Evolutionary conservation across 495 filamentous ascomycete species (phyloP), one percentile per base, ranked within the genome.

Genomic region (Daldinia grandis): DNA sequence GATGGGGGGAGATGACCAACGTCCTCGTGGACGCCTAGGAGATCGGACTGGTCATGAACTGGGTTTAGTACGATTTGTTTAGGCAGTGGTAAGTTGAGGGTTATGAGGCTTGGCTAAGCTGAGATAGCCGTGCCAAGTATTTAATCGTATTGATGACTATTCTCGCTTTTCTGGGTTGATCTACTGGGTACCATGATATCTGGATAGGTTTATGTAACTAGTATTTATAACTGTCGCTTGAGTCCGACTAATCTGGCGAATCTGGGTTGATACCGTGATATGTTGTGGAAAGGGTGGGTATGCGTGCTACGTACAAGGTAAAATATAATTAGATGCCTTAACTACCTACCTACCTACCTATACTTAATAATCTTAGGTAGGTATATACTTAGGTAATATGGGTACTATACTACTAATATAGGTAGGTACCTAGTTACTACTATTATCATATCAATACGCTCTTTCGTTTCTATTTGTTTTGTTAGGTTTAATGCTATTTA

Each of bases 1-100:
- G n/a, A n/a, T n/a, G n/a, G n/a, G n/a, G 12, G 49, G 49, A 30
- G 49, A 27, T 30, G 27, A 28, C 25, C 15, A 30, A 17, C 21
- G 49, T 53, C 49, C 49, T 21, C 24, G 15, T 33, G 35, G 35
- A 58, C 51, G 60, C 56, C 62, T 70, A 51, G 56, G 37, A 61
- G 62, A 56, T 62, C 49, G 31, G 31, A 24, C 57, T 57, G 42
- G 3, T 33, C 19, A 38, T 57, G 19, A 24, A 27, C 17, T 47
- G 21, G 42, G 42, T 24, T 47, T 47, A 47, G 42, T 47, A 47
- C 17, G 42, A 24, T 47, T 37, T 19, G 2, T 30, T 55, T 31
- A 27, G 49, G 30, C 15, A 33, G 7, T 30, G 51, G 51, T 31
- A 55, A 47, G 27, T 55, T 47, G 5, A 47, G 42, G 15, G 42